Evolutionary conservation across 176 grass and related monocot genomes (phyloP).

Genomic region (Hyparrhenia diplandra): DNA sequence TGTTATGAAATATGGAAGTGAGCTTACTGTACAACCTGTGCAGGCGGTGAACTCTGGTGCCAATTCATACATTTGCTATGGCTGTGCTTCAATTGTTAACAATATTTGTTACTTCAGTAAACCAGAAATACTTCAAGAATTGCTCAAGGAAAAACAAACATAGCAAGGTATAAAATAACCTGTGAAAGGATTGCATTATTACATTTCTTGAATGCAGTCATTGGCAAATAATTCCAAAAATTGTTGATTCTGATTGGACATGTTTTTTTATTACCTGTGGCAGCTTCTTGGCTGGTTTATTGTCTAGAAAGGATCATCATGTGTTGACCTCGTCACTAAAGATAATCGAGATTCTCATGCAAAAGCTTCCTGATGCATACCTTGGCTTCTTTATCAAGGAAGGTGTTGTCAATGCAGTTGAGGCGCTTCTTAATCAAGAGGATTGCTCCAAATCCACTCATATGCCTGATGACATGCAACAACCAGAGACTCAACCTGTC

Average conservation of each 20-base stretch:
- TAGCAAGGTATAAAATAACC: conserved; percentile 69
- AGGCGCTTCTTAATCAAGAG: conserved; percentile 71
- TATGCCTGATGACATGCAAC: conserved; percentile 33
- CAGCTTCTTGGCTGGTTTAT: conserved; percentile 95
- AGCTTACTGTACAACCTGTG: conserved; percentile 18
- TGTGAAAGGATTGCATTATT: background rate
- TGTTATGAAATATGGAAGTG: conserved; percentile 31
- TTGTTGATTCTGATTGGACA: no score
- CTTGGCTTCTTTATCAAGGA: conserved; percentile 92
- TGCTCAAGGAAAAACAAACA: conserved; percentile 74
- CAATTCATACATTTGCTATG: conserved; percentile 77
- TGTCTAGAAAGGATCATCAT: conserved; percentile 88
- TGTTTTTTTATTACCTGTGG: conserved; percentile 30
- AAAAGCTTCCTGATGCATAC: conserved; percentile 91
- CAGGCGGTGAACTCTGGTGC: conserved; percentile 85
- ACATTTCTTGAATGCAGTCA: conserved; percentile 1
- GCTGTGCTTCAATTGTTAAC: conserved; percentile 78
- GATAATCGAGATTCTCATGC: conserved; percentile 94
- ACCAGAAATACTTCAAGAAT: conserved; percentile 75
- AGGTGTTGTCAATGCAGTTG: conserved; percentile 81
- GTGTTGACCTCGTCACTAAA: conserved; percentile 72
- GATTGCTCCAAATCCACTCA: conserved; percentile 46
- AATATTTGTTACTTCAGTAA: conserved; percentile 94
- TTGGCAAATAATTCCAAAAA: background rate
- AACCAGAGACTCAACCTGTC: conserved; percentile 38